Evolutionary conservation across 495 filamentous ascomycete species (phyloP).

Genomic region (Aeminium ludgeri): DNA sequence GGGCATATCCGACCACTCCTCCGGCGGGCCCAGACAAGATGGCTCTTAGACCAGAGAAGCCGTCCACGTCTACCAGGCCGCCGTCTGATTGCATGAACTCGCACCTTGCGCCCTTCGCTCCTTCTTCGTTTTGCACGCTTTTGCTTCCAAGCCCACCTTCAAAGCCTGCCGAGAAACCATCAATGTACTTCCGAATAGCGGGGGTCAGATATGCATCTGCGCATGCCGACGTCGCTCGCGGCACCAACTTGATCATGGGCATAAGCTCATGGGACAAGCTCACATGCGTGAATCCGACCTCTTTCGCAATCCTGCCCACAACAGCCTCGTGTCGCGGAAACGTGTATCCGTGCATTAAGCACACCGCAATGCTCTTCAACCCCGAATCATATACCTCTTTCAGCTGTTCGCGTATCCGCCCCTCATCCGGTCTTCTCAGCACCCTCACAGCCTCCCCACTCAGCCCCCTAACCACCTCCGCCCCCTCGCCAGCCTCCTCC

Average conservation of each 20-base stretch:
- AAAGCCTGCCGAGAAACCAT: slow-evolving; percentile 67
- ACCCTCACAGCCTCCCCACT: slow-evolving; percentile 57
- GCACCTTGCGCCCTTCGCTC: slow-evolving; percentile 44
- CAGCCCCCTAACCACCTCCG: slow-evolving; percentile 46
- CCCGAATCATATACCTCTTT: slow-evolving; percentile 43
- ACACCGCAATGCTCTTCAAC: slow-evolving; percentile 56
- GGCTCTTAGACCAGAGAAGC: slow-evolving; percentile 57
- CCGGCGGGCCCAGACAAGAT: slow-evolving; percentile 70
- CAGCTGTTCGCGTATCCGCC: slow-evolving; percentile 35
- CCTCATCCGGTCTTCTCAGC: slow-evolving; percentile 39
- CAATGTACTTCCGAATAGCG: slow-evolving; percentile 87
- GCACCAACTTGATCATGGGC: slow-evolving; percentile 88
- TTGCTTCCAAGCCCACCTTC: slow-evolving; percentile 49
- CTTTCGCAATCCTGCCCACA: slow-evolving; percentile 47
- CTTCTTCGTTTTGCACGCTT: slow-evolving; percentile 42
- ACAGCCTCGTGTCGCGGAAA: slow-evolving; percentile 59
- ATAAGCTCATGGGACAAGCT: slow-evolving; percentile 60
- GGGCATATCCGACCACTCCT: slow-evolving; percentile 73
- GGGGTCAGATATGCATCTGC: slow-evolving; percentile 95
- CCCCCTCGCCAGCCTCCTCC: slow-evolving; percentile 29
- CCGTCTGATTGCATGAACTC: slow-evolving; percentile 85
- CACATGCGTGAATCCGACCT: slow-evolving; percentile 64
- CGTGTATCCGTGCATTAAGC: slow-evolving; percentile 67
- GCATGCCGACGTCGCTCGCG: slow-evolving; percentile 78
- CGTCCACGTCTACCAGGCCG: slow-evolving; percentile 57